Base-by-base conservation (phyloP, 2,329 filamentous ascomycete genomes). In the Exophiala mesophila region DNA sequence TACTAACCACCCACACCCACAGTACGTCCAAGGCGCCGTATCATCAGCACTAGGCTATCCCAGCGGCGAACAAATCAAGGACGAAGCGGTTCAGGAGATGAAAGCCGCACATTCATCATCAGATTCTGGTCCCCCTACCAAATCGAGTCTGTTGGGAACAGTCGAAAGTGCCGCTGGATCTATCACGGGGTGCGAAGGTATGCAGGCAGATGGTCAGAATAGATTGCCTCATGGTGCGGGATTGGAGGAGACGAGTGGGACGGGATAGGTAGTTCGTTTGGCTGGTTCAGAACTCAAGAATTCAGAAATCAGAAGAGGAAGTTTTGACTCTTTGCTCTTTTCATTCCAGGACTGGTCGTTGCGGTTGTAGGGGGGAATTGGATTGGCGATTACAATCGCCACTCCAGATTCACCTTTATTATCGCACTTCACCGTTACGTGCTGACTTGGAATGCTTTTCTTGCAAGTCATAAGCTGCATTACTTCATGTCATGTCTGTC, bases 1-100 rank as follows among this genome's bases (percentile, higher is more conserved):
- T 34, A 10, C 5, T 6, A 34, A 34, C 17, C 18, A 17, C 8
- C 32, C 32, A 17, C 21, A 9, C 5, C 13, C n/a, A 43, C 16
- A 55, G 49, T 56, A 56, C 44, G 50, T 52, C 29, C 52, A 55
- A 49, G 54, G 54, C 18, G 50, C 47, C 21, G 40, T 50, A 29
- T 45, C 50, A 12, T 49, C 45, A 19, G 47, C 52, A 8, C 44
- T 55, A 6, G 52, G 52, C 29, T 55, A 55, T 19, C 43, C 48
- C 34, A 41, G 52, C 20, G 54, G 54, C 17, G 42, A 48, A 30
- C 40, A 50, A 26, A 55, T 52, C 16, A 55, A 55, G 36, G 15
- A 41, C 31, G 45, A 40, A 3, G 52, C 52, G 24, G 42, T 56
- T 6, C 29, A 53, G 15, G 47, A 55, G 32, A 55, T 56, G 50